A percentile compares a stretch with the other conserved stretches of the same genome.
These are phyloP conservation scores for Huntiella bhutanensis DNA, from an alignment of 2,329 filamentous ascomycete genomes.

Conservation along the genomic window DNA sequence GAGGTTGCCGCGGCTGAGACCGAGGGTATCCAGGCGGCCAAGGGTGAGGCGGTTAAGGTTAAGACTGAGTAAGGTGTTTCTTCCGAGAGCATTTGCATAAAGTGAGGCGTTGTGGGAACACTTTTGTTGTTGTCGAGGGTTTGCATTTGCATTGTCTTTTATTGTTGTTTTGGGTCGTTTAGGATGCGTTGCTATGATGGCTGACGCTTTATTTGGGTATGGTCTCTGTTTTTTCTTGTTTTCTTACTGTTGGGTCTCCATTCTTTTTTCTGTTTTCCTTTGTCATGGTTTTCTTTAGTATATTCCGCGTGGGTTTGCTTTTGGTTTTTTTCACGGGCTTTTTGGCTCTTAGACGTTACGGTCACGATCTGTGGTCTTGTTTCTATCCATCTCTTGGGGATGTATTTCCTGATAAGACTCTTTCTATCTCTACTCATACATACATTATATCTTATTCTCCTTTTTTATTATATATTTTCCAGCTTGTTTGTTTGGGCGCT, in stretches of 20 bases:
- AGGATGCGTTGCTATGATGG: background rate
- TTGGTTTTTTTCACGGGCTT: slow-evolving; percentile 5
- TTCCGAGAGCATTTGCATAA: background rate
- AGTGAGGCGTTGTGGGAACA: too few species aligned
- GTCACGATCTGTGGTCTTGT: slow-evolving; percentile 5
- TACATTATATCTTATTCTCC: too few species aligned
- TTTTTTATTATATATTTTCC: background rate
- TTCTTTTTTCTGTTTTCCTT: background rate
- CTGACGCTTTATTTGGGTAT: background rate
- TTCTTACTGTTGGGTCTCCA: background rate
- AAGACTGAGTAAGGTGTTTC: slow-evolving; percentile 15
- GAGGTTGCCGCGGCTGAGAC: slow-evolving; percentile 10
- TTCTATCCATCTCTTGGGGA: slow-evolving; percentile 1
- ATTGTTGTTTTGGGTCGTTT: background rate
- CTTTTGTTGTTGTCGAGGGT: background rate
- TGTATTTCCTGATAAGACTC: background rate
- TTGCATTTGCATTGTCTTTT: background rate
- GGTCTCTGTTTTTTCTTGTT: background rate
- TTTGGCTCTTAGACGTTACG: slow-evolving; percentile 11
- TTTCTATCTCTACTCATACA: too few species aligned
- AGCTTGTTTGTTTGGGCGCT: too few species aligned
- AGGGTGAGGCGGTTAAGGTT: slow-evolving; percentile 15
- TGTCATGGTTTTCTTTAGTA: background rate
- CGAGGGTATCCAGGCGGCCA: slow-evolving; percentile 8
- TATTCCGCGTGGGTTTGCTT: background rate